Evolutionary conservation across 129 eudicot genomes (phyloP).

Genomic region (Lonicera japonica): DNA sequence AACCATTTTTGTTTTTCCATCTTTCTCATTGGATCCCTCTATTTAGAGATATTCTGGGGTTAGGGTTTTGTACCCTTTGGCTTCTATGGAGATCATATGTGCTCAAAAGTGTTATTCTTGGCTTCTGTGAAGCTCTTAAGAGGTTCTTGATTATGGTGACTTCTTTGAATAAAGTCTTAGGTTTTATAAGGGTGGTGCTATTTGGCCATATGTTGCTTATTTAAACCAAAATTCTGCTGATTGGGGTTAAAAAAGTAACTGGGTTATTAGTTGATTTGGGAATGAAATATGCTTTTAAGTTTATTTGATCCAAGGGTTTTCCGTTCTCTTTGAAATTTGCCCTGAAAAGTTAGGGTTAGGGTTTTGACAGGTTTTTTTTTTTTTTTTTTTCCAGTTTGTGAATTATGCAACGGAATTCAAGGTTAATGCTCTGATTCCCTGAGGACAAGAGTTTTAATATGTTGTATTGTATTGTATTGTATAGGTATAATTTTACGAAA

Average conservation of each 20-base stretch:
- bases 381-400: too few relatives aligned
- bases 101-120: neutral
- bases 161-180: slow-evolving; percentile 1
- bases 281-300: neutral
- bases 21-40: slow-evolving; percentile 1
- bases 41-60: slow-evolving; percentile 7
- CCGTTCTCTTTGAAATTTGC: too few relatives aligned
- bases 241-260: neutral
- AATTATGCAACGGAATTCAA: too few relatives aligned
- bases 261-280: slow-evolving; percentile 9
- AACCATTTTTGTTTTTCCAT: slow-evolving; percentile 9
- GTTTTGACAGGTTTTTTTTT: too few relatives aligned
- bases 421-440: too few relatives aligned
- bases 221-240: neutral
- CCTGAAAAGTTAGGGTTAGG: too few relatives aligned
- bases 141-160: slow-evolving; percentile 9
- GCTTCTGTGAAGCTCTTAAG: slow-evolving; percentile 1
- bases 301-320: slow-evolving; percentile 1
- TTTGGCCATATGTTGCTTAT: neutral
- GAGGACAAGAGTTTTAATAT: too few relatives aligned
- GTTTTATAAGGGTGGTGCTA: too few relatives aligned
- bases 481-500: neutral
- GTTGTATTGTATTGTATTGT: neutral
- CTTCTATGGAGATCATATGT: neutral
- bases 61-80: slow-evolving; percentile 7